Conservation (phyloP, 345 rosid species). For the Theobroma cacao region DNA sequence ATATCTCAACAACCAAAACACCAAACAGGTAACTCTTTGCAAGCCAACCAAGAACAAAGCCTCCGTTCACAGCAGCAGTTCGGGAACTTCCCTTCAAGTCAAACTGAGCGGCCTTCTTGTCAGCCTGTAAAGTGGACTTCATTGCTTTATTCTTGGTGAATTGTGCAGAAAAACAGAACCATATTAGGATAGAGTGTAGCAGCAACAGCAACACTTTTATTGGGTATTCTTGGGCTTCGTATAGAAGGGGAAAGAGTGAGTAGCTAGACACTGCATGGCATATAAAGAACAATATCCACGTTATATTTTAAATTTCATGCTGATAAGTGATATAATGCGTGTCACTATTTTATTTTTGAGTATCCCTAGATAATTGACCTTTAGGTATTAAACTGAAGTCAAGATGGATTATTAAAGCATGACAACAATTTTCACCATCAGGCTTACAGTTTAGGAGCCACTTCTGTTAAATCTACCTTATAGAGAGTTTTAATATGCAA, state of each 20-base stretch:
- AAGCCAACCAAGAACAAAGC: conserved; percentile 46
- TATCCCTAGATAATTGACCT: not conserved
- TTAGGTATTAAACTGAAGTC: not conserved
- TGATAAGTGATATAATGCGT: not conserved
- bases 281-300: conserved; percentile 3
- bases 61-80: conserved; percentile 23
- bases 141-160: conserved; percentile 16
- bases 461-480: not conserved
- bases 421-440: not conserved
- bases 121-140: conserved; percentile 5
- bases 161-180: conserved; percentile 50
- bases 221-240: conserved; percentile 77
- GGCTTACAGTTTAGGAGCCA: not conserved
- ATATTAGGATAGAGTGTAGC: conserved; percentile 50
- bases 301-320: conserved; percentile 9
- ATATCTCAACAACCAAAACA: conserved; percentile 59
- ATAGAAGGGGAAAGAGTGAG: conserved; percentile 83
- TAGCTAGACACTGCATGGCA: conserved; percentile 69
- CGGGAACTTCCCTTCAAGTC: not conserved
- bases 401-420: not conserved
- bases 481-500: not conserved
- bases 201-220: conserved; percentile 71
- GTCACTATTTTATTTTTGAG: not conserved
- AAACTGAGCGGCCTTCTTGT: conserved; percentile 18
- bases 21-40: conserved; percentile 57